Evolutionary conservation across 2,329 filamentous ascomycete genomes (phyloP), one percentile per base, ranked within the genome.

Genomic region (Capronia americana): DNA sequence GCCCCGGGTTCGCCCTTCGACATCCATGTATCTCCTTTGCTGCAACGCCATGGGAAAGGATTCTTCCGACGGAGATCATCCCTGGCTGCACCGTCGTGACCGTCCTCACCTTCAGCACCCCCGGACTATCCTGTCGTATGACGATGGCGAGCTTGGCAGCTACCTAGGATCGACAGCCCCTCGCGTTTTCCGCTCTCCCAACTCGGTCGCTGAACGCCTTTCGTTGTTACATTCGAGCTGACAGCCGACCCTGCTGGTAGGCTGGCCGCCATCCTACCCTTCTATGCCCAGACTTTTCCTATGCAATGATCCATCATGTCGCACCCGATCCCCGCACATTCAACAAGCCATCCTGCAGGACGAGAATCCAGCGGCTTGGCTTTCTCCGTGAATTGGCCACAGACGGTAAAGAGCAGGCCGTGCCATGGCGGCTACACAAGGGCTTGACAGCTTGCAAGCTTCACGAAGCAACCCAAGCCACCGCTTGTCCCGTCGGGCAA

Each of bases 401-500:
- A 41, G 48, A 23, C 10, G 48, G 46, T 32, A 23, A 24, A 4
- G 23, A 51, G 48, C 7, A 53, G 28, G 11, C 34, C 8, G 10
- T 30, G 44, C 46, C 38, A 61, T 38, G 46, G 58, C 48, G 46
- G 28, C 5, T 7, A 53, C 46, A 41, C 53, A 38, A 61, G 58
- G 48, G 30, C 30, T 41, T 53, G 46, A 41, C 20, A 23, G 20
- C 8, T 48, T 28, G 46, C 57, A 61, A 61, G 58, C 32, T 61
- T 50, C 32, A 14, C 23, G 58, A 61, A 61, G 58, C 58, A 53
- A 61, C 32, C 57, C 58, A 61, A 61, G 58, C 46, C 44, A 26
- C 3, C 23, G 6, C 58, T 44, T 44, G 48, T 48, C 46, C 58
- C 46, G 46, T 53, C 46, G 58, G 58, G 34, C 23, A 20, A 53